Base-by-base conservation (phyloP, 768 basidiomycete genomes). In the Tricholoma flavovirens region DNA sequence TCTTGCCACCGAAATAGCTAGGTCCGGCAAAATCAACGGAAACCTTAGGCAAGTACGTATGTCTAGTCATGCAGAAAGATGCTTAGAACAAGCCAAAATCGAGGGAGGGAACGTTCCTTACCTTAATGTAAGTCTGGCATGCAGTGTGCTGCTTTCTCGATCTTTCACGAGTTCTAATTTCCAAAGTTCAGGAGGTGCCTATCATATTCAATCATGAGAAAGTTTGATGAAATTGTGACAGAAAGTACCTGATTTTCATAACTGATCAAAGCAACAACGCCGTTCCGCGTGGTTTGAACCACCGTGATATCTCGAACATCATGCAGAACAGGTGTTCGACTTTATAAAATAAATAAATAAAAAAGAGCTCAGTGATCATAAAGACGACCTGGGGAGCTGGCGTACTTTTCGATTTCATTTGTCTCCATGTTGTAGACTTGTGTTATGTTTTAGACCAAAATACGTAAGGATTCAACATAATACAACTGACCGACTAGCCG, bases 121-220 rank as follows among this genome's bases (percentile, higher is more conserved):
- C 77, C 75, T 72, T 24, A 80, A 64, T 7, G 73, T 70, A 30
- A 81, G 70, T 11, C 72, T 73, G 0, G 69, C 69, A 15, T 66
- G 60, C 1, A 70, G 59, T 9, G 61, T 58, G 50, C 66, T 69
- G 30, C 71, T 73, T 21, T 75, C 75, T 24, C 75, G 69, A 56
- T 86, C 83, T 66, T 81, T 83, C 24, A 88, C 71, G 21, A 81
- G 66, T 50, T 88, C 84, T 48, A 90, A 67, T 68, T 81, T 84
- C 87, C 88, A 90, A 3, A 90, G 71, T 65, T 90, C 88, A 6
- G 89, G 87, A n/a, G 87, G 81, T 4, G 85, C 81, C 87, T 88
- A 59, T 11, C 30, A 17, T 30, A 29, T 15, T 17, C 35, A 43
- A n/a, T 12, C 17, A 46, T 32, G n/a, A 35, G 24, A 9, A n/a